Base-by-base conservation (phyloP, 805 yeast species). In the Debaryomyces tyrocola region DNA sequence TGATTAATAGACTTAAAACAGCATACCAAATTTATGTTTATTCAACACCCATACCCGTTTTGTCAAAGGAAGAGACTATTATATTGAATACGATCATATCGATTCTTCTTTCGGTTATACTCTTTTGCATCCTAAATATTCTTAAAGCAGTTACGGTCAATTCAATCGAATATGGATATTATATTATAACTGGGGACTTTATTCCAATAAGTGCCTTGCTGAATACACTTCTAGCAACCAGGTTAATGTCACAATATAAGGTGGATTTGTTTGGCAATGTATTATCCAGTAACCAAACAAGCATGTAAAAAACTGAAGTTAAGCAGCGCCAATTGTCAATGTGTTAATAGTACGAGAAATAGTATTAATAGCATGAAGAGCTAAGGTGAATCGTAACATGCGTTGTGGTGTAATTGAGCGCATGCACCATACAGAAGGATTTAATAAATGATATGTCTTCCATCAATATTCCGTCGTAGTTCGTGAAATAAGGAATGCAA, bases 11-110 rank as follows among this genome's bases (percentile, higher is more conserved):
- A 20, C 4, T 36, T 11, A 37, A 33, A 34, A 43, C 49, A 31
- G 36, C 53, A 20, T 60, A 61, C 54, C 44, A 50, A 15, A 40
- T 45, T 33, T 67, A 63, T 53, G 54, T 52, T 49, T 62, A 63
- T 48, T 57, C 50, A 40, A 51, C 62, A 6, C 69, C 70, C 1
- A 45, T 64, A 11, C 66, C 67, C 2, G 63, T 67, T 15, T 49
- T 67, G 47, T 47, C 65, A 4, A 44, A 47, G n/a, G 53, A 55
- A 8, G 71, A 65, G 43, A 44, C 60, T 0, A 37, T 53, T 3
- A 36, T 54, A 11, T 59, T 62, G 46, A 64, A 59, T 42, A 11
- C 45, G 11, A 33, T 61, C 21, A 50, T 48, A 24, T 24, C 27
- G 10, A 9, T 24, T 7, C 20, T 18, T 50, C 11, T 20, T 60